A percentile compares a stretch with the other conserved stretches of the same genome.
Evolutionary conservation across 768 basidiomycete species (phyloP).

Genomic region (Lactarius tabidus): DNA sequence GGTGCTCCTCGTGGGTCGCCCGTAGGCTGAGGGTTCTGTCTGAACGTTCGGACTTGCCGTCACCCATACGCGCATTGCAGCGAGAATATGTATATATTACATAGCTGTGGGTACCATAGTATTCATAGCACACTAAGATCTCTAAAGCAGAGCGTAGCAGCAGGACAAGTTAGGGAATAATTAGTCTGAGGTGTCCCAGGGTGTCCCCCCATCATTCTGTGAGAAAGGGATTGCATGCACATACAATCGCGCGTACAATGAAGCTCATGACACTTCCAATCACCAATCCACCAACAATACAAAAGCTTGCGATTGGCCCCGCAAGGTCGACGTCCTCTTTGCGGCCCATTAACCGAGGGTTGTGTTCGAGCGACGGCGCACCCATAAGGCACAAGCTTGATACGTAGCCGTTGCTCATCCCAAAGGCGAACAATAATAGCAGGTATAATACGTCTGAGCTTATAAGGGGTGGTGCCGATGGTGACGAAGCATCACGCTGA

Average conservation of each 20-base stretch:
- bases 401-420: slow-evolving; percentile 78
- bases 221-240: slow-evolving; percentile 70
- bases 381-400: slow-evolving; percentile 78
- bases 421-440: slow-evolving; percentile 66
- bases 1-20: slow-evolving; percentile 36
- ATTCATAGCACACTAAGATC: not conserved
- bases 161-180: not conserved
- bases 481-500: slow-evolving; percentile 40
- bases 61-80: not conserved
- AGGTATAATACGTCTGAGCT: slow-evolving; percentile 76
- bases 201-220: not conserved
- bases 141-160: not conserved
- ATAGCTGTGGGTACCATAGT: not conserved
- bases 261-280: slow-evolving; percentile 80
- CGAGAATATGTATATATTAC: not conserved
- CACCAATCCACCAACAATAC: slow-evolving; percentile 68
- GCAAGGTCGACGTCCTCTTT: slow-evolving; percentile 81
- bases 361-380: slow-evolving; percentile 76
- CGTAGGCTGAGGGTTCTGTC: not conserved
- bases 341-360: slow-evolving; percentile 62
- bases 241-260: slow-evolving; percentile 64
- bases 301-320: slow-evolving; percentile 77
- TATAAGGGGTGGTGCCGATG: slow-evolving; percentile 42
- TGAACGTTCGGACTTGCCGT: not conserved
- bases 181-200: not conserved